phyloP scores from a whole-genome alignment of 192 early-diverging fungal genomes.

The Dissophora globulifera region DNA sequence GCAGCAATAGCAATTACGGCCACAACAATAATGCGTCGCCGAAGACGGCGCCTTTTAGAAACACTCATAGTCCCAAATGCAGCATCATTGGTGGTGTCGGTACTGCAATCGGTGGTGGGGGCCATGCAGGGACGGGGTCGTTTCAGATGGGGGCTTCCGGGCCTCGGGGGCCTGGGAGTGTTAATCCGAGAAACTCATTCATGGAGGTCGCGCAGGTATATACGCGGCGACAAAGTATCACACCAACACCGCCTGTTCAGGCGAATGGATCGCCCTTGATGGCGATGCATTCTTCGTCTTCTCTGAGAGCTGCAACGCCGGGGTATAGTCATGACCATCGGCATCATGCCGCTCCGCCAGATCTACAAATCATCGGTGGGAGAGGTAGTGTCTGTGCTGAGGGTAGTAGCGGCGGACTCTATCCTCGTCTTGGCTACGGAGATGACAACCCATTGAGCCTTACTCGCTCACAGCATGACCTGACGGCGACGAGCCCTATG shows the following conservation, averaged over 20 bases:
- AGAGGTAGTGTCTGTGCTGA: too few species aligned
- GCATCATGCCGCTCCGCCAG: conserved; percentile 4
- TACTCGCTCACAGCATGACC: background rate
- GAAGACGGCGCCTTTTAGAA: background rate
- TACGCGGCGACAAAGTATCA: conserved; percentile 6
- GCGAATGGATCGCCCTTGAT: too few species aligned
- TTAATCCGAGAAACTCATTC: conserved; percentile 9
- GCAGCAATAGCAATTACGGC: too few species aligned
- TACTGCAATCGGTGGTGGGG: conserved; percentile 18
- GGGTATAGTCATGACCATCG: conserved; percentile 12
- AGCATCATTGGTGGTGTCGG: conserved; percentile 32
- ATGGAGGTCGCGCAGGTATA: conserved; percentile 16
- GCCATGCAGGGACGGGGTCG: conserved; percentile 17
- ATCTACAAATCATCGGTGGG: too few species aligned
- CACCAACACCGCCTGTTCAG: conserved; percentile 5
- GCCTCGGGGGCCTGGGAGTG: background rate
- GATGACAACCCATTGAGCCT: background rate
- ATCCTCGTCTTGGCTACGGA: background rate
- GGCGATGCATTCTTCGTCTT: too few species aligned
- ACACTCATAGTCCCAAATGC: conserved; percentile 2
- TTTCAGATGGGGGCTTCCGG: conserved; percentile 18
- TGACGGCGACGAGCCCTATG: conserved; percentile 3
- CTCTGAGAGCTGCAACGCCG: conserved; percentile 7
- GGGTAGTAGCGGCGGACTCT: too few species aligned
- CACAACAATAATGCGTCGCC: too few species aligned